Conservation (phyloP, 495 filamentous ascomycete genomes). For the Daldinia decipiens region DNA sequence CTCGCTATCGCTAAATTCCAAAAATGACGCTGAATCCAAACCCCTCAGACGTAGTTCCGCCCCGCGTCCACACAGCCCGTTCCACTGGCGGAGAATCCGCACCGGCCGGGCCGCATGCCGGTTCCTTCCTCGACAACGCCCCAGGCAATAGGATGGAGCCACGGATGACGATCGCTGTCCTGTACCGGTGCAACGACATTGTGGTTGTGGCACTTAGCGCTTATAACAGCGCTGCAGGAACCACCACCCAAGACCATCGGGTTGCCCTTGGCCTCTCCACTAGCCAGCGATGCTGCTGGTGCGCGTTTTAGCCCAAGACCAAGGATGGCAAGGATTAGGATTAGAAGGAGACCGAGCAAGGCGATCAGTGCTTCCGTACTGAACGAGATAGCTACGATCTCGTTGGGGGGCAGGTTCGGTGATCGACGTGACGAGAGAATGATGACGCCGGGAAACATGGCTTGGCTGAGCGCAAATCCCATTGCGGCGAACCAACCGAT, state of each 20-base stretch:
- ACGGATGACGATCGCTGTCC: conserved; percentile 36
- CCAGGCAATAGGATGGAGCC: conserved; percentile 50
- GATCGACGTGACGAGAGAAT: conserved; percentile 13
- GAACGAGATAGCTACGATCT: conserved; percentile 44
- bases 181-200: neutral
- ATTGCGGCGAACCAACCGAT: conserved; percentile 50
- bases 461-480: conserved; percentile 53
- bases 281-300: conserved; percentile 41
- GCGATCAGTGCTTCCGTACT: conserved; percentile 50
- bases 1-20: conserved; percentile 5
- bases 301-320: conserved; percentile 50
- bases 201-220: conserved; percentile 53
- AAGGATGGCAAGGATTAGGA: conserved; percentile 45
- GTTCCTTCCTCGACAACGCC: conserved; percentile 53
- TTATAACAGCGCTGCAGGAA: conserved; percentile 55
- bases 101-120: conserved; percentile 49
- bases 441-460: conserved; percentile 47
- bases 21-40: neutral
- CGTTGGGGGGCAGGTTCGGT: neutral
- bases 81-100: conserved; percentile 49
- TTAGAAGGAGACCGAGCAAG: conserved; percentile 49
- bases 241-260: conserved; percentile 54
- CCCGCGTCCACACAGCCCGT: conserved; percentile 47
- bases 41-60: conserved; percentile 53
- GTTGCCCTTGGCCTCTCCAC: conserved; percentile 51